Evolutionary conservation across 169 alveolate genomes (phyloP), one percentile per base, ranked within the genome.

Genomic region (Plasmodium falciparum): DNA sequence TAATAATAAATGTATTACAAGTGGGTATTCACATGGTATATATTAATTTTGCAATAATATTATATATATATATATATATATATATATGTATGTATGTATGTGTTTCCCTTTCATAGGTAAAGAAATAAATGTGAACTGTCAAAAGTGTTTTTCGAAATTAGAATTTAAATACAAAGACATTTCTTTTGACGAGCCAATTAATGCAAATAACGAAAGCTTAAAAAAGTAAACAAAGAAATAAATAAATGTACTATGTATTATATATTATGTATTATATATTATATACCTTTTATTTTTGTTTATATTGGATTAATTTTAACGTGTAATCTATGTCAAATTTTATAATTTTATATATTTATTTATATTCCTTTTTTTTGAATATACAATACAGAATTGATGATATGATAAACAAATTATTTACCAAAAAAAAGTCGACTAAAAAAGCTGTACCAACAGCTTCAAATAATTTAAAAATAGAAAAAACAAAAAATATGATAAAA

Each of bases 391-490:
- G 89, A 76, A 76, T 76, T 39, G 89, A 76, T 43, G 89, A 76
- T 6, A 76, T 76, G 89, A 76, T 76, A 76, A 76, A 76, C 67
- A 76, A 76, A 33, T 61, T 76, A 29, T 76, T 76, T 59, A 76
- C 89, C 13, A 76, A 67, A 20, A 76, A 76, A 15, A 76, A 65
- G 24, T 52, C 71, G 50, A 76, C 6, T 45, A 76, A 76, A 45
- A 76, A 76, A 59, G 71, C 56, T 11, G 13, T 49, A 2, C 22
- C 74, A 6, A 12, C 74, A 22, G 9, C 58, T 65, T 58, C 89
- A 59, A 76, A 76, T 73, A 66, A 76, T 76, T 76, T 76, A 59
- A 76, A 76, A 58, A 76, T 76, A 65, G 89, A 76, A 49, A 76
- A 76, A 76, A 22, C 43, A n/a, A 76, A 76, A 76, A 76, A 63